Evolutionary conservation across 164 flowering plant species (phyloP).

Genomic region (Kalanchoe fedtschenkoi): DNA sequence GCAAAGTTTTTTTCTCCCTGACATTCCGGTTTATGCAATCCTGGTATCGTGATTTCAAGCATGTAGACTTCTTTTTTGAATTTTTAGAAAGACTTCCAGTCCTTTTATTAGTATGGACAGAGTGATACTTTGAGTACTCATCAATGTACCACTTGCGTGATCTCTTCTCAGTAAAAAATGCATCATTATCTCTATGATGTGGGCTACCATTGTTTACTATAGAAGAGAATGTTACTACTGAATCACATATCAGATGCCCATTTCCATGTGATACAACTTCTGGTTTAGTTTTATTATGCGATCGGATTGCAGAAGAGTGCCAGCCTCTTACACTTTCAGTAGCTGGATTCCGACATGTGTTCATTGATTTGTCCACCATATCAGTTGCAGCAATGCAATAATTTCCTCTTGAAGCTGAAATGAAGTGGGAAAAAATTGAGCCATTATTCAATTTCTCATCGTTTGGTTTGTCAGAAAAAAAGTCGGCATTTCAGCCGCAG

Average conservation of each 20-base stretch:
- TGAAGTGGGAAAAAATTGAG: constrained; percentile 14
- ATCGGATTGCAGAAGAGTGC: background rate
- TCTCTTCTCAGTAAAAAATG: constrained; percentile 26
- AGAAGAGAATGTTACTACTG: constrained; percentile 7
- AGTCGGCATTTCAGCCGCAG: constrained; percentile 27
- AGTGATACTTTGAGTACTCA: constrained; percentile 27
- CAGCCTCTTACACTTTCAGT: background rate
- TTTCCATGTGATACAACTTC: background rate
- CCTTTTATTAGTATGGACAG: constrained; percentile 18
- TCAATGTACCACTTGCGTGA: constrained; percentile 49
- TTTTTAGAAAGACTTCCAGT: constrained; percentile 12
- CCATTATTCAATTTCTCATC: constrained; percentile 16
- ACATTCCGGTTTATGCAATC: constrained; percentile 12
- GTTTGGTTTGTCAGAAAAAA: constrained; percentile 25
- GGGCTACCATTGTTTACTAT: constrained; percentile 9
- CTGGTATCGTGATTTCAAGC: constrained; percentile 17
- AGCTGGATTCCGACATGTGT: background rate
- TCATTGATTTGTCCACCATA: background rate
- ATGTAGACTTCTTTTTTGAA: constrained; percentile 14
- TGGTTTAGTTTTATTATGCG: background rate
- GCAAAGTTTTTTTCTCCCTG: constrained; percentile 9
- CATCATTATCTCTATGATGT: constrained; percentile 12
- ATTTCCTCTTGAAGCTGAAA: background rate
- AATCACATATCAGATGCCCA: background rate
- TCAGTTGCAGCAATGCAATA: background rate